Evolutionary conservation across 768 basidiomycete species (phyloP), one percentile per base, ranked within the genome.

Genomic region (Tubosaeta sp.): DNA sequence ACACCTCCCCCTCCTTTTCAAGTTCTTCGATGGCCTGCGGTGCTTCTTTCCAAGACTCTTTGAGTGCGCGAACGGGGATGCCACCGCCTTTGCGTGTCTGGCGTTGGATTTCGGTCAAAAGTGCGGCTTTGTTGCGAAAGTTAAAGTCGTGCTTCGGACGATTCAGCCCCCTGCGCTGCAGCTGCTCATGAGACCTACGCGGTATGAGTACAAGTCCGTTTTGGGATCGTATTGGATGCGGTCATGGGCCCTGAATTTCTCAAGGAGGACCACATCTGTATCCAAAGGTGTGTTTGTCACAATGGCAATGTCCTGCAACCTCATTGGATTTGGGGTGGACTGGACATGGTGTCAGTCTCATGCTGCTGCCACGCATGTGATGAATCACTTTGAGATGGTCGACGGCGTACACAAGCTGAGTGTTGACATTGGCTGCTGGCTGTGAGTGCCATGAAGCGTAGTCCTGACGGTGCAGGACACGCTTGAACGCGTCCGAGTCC

Each of bases 41-140:
- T 0, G 92, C 88, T 58, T 90, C 88, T 60, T 90, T 88, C 91
- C 93, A 97, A 13, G 88, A 86, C 65, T 95, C 92, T 63, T 94
- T 92, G 38, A 97, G 73, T 1, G 83, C 78, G 17, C 90, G 83
- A 29, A 95, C 86, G 13, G 90, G 82, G 29, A 95, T 82, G 4
- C 92, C 92, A 3, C 90, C 87, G 11, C 91, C 91, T 59, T 85
- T 86, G 27, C 84, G 82, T 2, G 89, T 88, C 59, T 89, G 84
- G 1, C 88, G 83, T 63, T 92, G 89, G 34, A 97, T 91, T 66
- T 95, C 89, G 0, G 84, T 87, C 14, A 95, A 70, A 4, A 95
- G 76, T 0, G 91, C 83, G 4, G 83, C 84, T 72, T 94, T 94
- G 62, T 83, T 91, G 27, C 86, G 81, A 59, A 95, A 88, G 52